phyloP scores from a whole-genome alignment of 139 green algal species.

The Chlorella sp. region DNA sequence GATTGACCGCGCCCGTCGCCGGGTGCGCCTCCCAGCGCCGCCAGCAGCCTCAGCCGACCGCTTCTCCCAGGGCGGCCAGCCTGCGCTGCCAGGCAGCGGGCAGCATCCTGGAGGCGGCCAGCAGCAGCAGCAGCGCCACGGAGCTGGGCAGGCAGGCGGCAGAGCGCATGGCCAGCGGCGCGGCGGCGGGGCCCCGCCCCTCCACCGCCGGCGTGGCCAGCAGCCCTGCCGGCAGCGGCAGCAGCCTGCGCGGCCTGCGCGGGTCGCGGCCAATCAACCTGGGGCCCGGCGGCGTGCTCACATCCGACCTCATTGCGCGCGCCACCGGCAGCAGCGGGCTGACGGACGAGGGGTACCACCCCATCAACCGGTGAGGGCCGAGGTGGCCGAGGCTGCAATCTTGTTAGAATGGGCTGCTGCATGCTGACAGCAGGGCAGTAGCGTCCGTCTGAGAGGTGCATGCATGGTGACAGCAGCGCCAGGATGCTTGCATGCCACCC shows the following conservation, averaged over 20 bases:
- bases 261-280: not conserved
- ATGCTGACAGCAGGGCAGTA: no score
- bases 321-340: not conserved
- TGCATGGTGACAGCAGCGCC: no score
- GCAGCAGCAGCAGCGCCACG: not conserved
- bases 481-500: no score
- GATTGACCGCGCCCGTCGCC: no score
- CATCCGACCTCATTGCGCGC: not conserved
- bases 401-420: no score
- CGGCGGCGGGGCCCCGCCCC: not conserved
- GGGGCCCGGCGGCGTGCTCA: conserved; percentile 9
- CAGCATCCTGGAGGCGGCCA: not conserved
- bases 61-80: no score
- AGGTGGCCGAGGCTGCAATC: no score
- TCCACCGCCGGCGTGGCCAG: not conserved
- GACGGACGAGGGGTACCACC: not conserved
- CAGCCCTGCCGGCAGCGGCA: not conserved
- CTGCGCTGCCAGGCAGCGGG: not conserved
- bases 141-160: not conserved
- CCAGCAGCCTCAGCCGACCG: no score
- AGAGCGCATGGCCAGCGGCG: conserved; percentile 14
- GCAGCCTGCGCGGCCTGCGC: not conserved
- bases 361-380: conserved; percentile 5
- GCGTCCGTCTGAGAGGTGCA: no score
- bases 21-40: no score